Percentiles rank a stretch among this genome's conserved stretches.
Evolutionary conservation across 1,139 yeast species (phyloP).

Genomic region (Geotrichum reessii): DNA sequence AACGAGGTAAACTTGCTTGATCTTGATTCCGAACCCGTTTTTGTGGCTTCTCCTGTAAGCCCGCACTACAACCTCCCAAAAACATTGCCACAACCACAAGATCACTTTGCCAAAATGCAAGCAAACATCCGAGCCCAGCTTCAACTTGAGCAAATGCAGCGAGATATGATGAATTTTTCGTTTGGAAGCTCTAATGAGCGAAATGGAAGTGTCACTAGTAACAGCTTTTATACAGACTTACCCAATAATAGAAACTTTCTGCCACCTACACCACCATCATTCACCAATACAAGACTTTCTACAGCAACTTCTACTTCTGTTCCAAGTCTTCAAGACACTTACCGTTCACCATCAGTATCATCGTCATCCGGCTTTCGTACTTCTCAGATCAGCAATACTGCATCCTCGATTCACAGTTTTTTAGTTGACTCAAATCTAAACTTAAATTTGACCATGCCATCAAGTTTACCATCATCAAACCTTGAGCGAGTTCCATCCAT

Average conservation of each 20-base stretch:
- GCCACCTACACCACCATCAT: background rate
- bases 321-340: background rate
- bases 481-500: background rate
- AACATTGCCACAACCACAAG: background rate
- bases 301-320: background rate
- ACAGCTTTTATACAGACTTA: background rate
- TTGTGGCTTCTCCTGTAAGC: background rate
- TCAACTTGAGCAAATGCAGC: slow-evolving; percentile 10
- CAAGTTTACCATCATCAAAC: background rate
- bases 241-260: background rate
- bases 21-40: slow-evolving; percentile 2
- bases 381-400: background rate
- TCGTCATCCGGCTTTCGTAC: background rate
- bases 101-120: slow-evolving; percentile 6
- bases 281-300: background rate
- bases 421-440: background rate
- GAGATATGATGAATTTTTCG: slow-evolving; percentile 4
- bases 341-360: background rate
- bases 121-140: slow-evolving; percentile 12
- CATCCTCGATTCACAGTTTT: background rate
- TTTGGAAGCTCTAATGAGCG: background rate
- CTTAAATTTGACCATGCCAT: background rate
- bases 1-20: slow-evolving; percentile 5
- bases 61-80: background rate
- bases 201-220: background rate